Evolutionary conservation across 192 early-diverging fungal species (phyloP), one percentile per base, ranked within the genome.

Genomic region (Podila verticillata): DNA sequence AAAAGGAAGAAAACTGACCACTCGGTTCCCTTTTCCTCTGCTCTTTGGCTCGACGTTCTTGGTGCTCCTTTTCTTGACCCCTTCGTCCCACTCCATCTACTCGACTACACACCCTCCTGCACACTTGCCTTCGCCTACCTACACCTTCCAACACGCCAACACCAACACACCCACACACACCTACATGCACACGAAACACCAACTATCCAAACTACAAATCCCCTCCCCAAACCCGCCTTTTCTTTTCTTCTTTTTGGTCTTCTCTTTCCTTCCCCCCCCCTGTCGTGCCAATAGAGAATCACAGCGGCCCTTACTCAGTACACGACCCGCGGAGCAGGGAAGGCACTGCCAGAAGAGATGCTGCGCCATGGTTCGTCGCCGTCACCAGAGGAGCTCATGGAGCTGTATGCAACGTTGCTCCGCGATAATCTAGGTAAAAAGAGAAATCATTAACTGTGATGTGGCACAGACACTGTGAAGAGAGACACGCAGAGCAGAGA

Each of bases 301-400:
- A 80, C 70, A 29, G 39, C 65, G 32, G 77, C 77, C 66, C 66
- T 80, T 32, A 58, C 77, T 49, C 65, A 72, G 31, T 80, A 80
- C 57, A 72, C 77, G 48, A 64, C 70, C 29, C 63, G 75, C 35
- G 66, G 77, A 35, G 77, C 65, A 34, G 77, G 70, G 17, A 80
- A 80, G 57, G 59, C 68, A 48, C 22, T 72, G 22, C 70, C 70
- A 24, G 77, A 80, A 44, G 77, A 80, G 65, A 58, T 72, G 63
- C 66, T 72, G 39, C 77, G 66, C 24, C 69, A 72, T 58, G 65
- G 70, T 34, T 58, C 77, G 19, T 58, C 70, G 3, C 77, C 77
- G 61, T 72, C 77, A 31, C 70, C 77, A n/a, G 70, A 80, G 48
- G 70, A 79, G 22, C 75, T 80, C 65, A 80, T 80, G 77, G 70